phyloP scores from a whole-genome alignment of 768 basidiomycete genomes.

The Pilatotrama ljubarskyi region DNA sequence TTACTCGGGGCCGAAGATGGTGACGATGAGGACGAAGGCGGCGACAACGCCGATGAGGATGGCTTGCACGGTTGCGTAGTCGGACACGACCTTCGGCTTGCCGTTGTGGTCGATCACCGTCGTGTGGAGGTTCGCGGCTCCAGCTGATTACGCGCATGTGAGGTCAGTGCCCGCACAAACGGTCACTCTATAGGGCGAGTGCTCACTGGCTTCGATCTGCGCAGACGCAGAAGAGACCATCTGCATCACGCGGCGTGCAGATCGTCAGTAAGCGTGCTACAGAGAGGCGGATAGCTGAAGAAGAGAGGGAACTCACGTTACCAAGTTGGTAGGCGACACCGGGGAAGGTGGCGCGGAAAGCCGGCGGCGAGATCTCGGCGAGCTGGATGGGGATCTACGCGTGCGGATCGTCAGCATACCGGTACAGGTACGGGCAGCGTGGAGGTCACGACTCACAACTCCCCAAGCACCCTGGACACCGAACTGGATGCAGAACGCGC shows the following conservation, averaged over 20 bases:
- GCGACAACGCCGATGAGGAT: constrained; percentile 86
- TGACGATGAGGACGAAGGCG: constrained; percentile 73
- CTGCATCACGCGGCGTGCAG: constrained; percentile 1
- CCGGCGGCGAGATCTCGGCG: constrained; percentile 82
- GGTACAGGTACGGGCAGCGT: background rate
- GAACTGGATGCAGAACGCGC: constrained; percentile 85
- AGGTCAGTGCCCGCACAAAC: background rate
- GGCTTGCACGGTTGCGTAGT: constrained; percentile 64
- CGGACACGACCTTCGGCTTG: constrained; percentile 35
- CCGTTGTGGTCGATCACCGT: constrained; percentile 34
- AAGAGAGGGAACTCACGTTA: constrained; percentile 41
- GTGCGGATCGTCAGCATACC: background rate
- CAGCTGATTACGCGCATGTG: constrained; percentile 34
- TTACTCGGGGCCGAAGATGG: constrained; percentile 77
- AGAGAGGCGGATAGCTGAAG: background rate
- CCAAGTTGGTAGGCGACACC: constrained; percentile 86
- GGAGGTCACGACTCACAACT: constrained; percentile 52
- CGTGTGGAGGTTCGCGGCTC: constrained; percentile 39
- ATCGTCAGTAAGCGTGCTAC: background rate
- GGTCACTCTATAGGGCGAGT: background rate
- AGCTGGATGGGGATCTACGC: constrained; percentile 73
- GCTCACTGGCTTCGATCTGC: constrained; percentile 35
- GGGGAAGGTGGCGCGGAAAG: constrained; percentile 86
- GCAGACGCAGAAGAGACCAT: constrained; percentile 35
- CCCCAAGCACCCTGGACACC: constrained; percentile 93